Evolutionary conservation across 345 rosid genomes (phyloP), one percentile per base, ranked within the genome.

Genomic region (Erysimum cheiranthoides): DNA sequence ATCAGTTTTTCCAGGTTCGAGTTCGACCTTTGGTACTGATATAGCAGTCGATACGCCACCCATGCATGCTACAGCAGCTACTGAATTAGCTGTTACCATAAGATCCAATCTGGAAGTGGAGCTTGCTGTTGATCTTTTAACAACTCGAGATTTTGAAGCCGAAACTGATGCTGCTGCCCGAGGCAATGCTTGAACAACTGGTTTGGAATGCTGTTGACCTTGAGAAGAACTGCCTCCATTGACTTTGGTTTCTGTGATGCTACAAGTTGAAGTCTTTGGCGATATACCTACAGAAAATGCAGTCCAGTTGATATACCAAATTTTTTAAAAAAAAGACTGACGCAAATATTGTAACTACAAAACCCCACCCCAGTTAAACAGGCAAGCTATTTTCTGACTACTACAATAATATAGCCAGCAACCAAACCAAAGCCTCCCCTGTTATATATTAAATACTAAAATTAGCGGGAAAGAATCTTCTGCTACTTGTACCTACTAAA

Each of bases 61-160:
- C 76, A 87, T 83, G 36, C 89, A 88, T 31, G 91, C 93, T 21
- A 94, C 96, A 27, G 90, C 87, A 75, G 91, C 90, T 32, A 84
- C 87, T 53, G 96, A 89, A 71, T 89, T 84, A 65, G 97, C 96
- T 78, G 84, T 83, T 73, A 86, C 83, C 64, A 83, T 62, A n/a
- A 85, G 81, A 78, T 85, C 85, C 8, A 88, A 75, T 60, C 81
- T 75, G 62, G 73, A 74, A 73, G 71, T 77, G 42, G 96, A 66
- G 73, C 78, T 84, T 28, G 39, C 42, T 18, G 75, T 39, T 27
- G 81, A 30, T 49, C 70, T 85, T 42, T 79, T 86, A 30, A 61
- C 68, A 35, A 71, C 60, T 75, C 78, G 86, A 64, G 87, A 71
- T 78, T 86, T 90, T 32, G 53, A 66, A 50, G 80, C 73, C 71